These are phyloP conservation scores for Mortierella sp. DNA, from an alignment of 371 early-diverging fungal species.

Conservation along the genomic window DNA sequence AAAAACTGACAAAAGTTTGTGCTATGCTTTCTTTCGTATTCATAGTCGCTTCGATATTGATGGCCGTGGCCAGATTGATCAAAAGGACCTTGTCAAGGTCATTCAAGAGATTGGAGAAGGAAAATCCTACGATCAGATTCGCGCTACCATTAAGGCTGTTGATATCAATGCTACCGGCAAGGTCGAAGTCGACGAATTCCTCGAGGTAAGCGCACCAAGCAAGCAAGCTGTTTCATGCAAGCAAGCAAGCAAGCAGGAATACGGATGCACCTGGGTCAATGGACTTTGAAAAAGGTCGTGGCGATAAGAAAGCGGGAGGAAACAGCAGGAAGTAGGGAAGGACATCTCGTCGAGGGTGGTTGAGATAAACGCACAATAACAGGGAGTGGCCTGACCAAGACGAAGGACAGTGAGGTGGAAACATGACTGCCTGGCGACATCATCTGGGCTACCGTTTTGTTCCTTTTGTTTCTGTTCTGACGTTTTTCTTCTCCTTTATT, in stretches of 20 bases:
- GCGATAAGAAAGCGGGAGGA: not conserved
- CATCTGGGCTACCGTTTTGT: slow-evolving; percentile 12
- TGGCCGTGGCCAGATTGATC: slow-evolving; percentile 82
- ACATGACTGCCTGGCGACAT: slow-evolving; percentile 15
- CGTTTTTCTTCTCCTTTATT: not conserved
- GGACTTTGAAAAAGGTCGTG: not conserved
- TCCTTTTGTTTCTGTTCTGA: not conserved
- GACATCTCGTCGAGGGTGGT: not conserved
- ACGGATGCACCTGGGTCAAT: not conserved
- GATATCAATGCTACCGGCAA: slow-evolving; percentile 80
- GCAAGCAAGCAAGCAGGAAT: not conserved
- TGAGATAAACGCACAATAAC: slow-evolving; percentile 8
- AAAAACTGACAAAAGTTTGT: not conserved
- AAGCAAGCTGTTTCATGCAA: not conserved
- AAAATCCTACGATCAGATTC: slow-evolving; percentile 83
- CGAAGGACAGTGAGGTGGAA: not conserved
- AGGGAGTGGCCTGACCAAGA: slow-evolving; percentile 18
- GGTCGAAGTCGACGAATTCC: slow-evolving; percentile 88
- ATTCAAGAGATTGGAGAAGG: slow-evolving; percentile 81
- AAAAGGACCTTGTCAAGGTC: slow-evolving; percentile 79
- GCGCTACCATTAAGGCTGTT: slow-evolving; percentile 79
- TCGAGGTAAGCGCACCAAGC: slow-evolving; percentile 70
- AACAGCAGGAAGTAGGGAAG: not conserved
- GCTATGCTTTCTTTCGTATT: not conserved
- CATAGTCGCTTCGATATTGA: slow-evolving; percentile 81